Base-by-base conservation (phyloP, 73 alveolate genomes). In the Paraurostyla sp. region DNA sequence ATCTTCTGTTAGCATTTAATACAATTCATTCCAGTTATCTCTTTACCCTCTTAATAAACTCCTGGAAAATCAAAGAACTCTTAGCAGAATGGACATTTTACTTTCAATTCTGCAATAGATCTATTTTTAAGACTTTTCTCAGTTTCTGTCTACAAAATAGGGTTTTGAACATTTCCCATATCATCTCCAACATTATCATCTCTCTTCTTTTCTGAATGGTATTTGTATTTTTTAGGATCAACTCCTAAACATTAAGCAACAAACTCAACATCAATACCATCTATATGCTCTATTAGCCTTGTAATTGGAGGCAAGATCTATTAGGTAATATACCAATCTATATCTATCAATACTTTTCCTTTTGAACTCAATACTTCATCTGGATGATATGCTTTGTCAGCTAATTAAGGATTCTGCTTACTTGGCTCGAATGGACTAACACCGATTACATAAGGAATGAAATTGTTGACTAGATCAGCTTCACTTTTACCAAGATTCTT, bases 361-460 rank as follows among this genome's bases (percentile, higher is more conserved):
- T 58, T 76, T 4, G 93, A 65, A 23, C 59, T 32, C 0, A 56
- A 20, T 33, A 96, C 71, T 69, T 96, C 99, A 43, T 96, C 96
- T 0, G 98, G 98, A 62, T 93, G 95, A 54, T 40, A 93, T 6
- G 98, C 95, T 87, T 98, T 93, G 41, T 93, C 95, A 0, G 98
- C 95, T 32, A 91, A 82, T 29, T 32, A 45, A 0, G 96, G 90
- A 65, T 94, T 94, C 36, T 0, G 42, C 30, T 60, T 84, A 46
- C 57, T 46, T 68, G 81, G 43, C 56, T 80, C 76, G 76, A 78
- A 56, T 65, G 68, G 29, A 59, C 90, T 92, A 16, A 87, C 89
- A 51, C 94, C 80, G n/a, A 98, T 92, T 22, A 97, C 93, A 90
- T 97, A 98, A 16, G 98, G 97, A 73, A 97, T 97, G 85, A 92